These are phyloP conservation scores for Myriangium duriaei DNA, from an alignment of 2,329 filamentous ascomycete genomes.

Conservation along the genomic window DNA sequence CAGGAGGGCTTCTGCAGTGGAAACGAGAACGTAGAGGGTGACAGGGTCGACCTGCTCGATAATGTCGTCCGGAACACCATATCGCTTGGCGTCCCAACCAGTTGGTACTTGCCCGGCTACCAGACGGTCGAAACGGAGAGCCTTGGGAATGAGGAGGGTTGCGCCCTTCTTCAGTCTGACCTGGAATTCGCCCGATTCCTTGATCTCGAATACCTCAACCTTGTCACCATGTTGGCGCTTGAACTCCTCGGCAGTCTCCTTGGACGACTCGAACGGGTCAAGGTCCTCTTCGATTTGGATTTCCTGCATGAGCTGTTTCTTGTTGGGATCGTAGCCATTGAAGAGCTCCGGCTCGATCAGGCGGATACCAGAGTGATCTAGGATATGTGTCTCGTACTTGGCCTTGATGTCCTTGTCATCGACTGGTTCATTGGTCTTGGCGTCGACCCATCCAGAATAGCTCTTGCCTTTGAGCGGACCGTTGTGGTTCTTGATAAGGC, in stretches of 20 bases:
- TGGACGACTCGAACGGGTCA: slow-evolving; percentile 91
- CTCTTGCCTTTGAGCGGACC: slow-evolving; percentile 89
- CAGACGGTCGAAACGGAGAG: slow-evolving; percentile 88
- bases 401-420: slow-evolving; percentile 96
- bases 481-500: slow-evolving; percentile 97
- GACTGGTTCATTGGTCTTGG: slow-evolving; percentile 86
- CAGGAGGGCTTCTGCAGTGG: slow-evolving; percentile 80
- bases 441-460: slow-evolving; percentile 94
- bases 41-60: slow-evolving; percentile 95
- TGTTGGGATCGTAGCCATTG: slow-evolving; percentile 90
- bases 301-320: slow-evolving; percentile 97
- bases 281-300: slow-evolving; percentile 95
- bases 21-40: slow-evolving; percentile 87
- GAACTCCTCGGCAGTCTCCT: slow-evolving; percentile 96
- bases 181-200: slow-evolving; percentile 85
- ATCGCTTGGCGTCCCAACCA: slow-evolving; percentile 92
- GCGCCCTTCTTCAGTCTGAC: slow-evolving; percentile 94
- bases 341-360: slow-evolving; percentile 96
- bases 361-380: slow-evolving; percentile 94
- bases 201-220: slow-evolving; percentile 92
- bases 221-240: slow-evolving; percentile 94
- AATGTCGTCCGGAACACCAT: slow-evolving; percentile 94
- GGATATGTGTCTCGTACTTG: slow-evolving; percentile 94
- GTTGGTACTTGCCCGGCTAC: slow-evolving; percentile 95
- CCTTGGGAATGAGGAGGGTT: slow-evolving; percentile 90